These are phyloP conservation scores for Gaeumannomyces sp. DNA, from an alignment of 2,329 filamentous ascomycete species.

Conservation along the genomic window DNA sequence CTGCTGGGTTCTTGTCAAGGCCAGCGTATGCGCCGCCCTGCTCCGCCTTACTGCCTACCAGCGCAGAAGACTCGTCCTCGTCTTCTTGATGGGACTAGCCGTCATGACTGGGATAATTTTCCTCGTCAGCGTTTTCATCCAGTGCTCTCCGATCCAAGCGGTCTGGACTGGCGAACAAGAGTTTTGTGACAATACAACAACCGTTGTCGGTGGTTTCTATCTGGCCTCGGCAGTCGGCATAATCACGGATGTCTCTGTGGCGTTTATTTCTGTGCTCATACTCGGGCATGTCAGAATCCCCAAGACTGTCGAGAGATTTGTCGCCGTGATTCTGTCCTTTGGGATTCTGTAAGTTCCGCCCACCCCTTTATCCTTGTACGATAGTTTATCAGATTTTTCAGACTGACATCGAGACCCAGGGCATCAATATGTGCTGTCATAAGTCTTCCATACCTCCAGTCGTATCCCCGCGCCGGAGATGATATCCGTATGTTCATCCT, in stretches of 20 bases:
- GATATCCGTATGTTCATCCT: conserved; percentile 34
- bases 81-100: not conserved
- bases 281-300: conserved; percentile 23
- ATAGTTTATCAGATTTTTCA: not conserved
- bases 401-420: not conserved
- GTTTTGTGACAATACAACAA: not conserved
- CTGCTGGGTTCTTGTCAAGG: not conserved
- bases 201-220: not conserved
- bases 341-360: not conserved
- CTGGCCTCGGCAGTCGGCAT: conserved; percentile 3
- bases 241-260: conserved; percentile 13
- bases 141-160: not conserved
- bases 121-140: not conserved
- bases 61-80: not conserved
- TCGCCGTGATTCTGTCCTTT: not conserved
- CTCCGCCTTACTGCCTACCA: conserved; percentile 4
- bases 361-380: not conserved
- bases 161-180: not conserved
- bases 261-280: conserved; percentile 20
- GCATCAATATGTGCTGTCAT: not conserved
- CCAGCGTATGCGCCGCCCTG: conserved; percentile 4
- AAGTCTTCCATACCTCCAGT: not conserved
- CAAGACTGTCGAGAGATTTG: conserved; percentile 10
- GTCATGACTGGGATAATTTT: not conserved
- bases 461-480: conserved; percentile 18